phyloP scores from a whole-genome alignment of 352 stramenopile species.

The Pseudoperonospora humuli region DNA sequence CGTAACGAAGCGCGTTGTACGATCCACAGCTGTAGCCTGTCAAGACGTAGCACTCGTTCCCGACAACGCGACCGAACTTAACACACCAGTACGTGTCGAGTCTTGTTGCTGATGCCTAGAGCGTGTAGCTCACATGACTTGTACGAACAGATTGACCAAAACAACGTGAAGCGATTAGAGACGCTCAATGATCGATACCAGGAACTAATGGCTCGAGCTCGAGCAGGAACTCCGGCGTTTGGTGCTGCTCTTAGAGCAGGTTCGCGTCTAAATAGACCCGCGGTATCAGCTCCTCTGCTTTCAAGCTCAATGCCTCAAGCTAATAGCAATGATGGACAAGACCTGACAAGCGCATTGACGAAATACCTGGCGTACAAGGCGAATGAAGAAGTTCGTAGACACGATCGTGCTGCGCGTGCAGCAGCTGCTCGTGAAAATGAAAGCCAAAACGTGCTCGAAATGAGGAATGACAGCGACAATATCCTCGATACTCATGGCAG shows the following conservation, averaged over 20 bases:
- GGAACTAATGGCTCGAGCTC: constrained; percentile 15
- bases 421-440: constrained; percentile 15
- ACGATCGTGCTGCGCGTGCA: constrained; percentile 13
- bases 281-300: neutral
- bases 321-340: constrained; percentile 6
- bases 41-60: constrained; percentile 1
- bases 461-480: constrained; percentile 4
- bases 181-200: constrained; percentile 19
- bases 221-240: constrained; percentile 1
- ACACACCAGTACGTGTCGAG: constrained; percentile 9
- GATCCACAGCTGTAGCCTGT: neutral
- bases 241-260: constrained; percentile 4
- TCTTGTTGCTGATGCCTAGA: neutral
- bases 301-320: neutral
- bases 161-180: constrained; percentile 14
- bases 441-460: constrained; percentile 2
- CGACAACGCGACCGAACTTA: constrained; percentile 3
- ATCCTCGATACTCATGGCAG: constrained; percentile 8
- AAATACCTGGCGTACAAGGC: constrained; percentile 22
- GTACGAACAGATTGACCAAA: constrained; percentile 13
- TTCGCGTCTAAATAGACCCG: constrained; percentile 2
- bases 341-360: constrained; percentile 8
- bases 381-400: constrained; percentile 13
- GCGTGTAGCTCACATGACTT: neutral
- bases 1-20: neutral